A percentile compares a stretch with the other conserved stretches of the same genome.
phyloP scores from a whole-genome alignment of 306 rosid species.

The Castanospermum australe region DNA sequence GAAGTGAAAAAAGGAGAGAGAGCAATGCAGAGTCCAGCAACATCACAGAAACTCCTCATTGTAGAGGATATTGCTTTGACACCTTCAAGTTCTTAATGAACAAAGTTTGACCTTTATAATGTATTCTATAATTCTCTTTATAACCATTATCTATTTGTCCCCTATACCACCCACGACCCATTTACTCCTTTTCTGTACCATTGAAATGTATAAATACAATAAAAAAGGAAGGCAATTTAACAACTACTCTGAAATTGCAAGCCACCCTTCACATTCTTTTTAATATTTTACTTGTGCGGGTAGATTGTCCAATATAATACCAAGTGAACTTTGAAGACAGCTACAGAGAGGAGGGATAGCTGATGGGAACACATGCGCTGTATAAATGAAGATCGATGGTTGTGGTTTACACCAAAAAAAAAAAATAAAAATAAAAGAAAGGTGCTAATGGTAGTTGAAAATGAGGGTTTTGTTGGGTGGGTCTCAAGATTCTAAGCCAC shows the following conservation, averaged over 20 bases:
- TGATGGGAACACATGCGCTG: neutral
- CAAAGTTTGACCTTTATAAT: neutral
- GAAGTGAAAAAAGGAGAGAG: neutral
- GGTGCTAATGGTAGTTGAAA: slow-evolving; percentile 3
- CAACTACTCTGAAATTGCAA: neutral
- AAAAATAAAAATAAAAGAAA: no score
- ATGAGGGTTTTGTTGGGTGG: neutral
- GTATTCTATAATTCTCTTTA: neutral
- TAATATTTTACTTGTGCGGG: neutral
- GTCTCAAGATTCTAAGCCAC: neutral
- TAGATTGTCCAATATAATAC: neutral
- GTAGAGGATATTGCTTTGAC: neutral
- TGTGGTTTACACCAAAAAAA: no score
- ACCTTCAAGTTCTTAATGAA: neutral
- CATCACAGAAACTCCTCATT: neutral
- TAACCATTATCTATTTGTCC: neutral
- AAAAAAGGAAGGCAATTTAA: neutral
- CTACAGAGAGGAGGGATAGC: neutral
- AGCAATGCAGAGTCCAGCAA: neutral
- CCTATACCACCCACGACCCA: neutral
- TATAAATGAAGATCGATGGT: neutral
- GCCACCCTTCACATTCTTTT: neutral
- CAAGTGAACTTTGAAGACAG: neutral
- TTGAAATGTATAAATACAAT: neutral
- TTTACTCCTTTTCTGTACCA: neutral